Conservation (phyloP, 371 early-diverging fungal species). For the Umbelopsis sp. region DNA sequence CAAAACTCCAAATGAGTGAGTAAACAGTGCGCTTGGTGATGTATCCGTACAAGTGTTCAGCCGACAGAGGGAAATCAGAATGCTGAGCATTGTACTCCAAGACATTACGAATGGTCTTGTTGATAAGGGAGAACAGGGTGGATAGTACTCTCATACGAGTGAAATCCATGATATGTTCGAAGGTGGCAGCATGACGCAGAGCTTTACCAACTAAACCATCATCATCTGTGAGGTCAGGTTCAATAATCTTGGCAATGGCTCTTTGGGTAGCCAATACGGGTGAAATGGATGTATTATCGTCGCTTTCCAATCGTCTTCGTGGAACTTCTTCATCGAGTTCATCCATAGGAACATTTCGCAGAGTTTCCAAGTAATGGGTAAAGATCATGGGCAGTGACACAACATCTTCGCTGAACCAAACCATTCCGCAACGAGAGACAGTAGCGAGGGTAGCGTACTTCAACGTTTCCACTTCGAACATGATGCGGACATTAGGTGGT, state of each 20-base stretch:
- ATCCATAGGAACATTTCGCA: slow-evolving; percentile 80
- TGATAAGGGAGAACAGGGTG: slow-evolving; percentile 90
- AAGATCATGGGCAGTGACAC: slow-evolving; percentile 84
- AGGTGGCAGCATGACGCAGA: slow-evolving; percentile 67
- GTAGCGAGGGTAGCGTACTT: slow-evolving; percentile 98
- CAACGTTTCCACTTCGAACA: slow-evolving; percentile 99
- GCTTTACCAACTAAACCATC: slow-evolving; percentile 80
- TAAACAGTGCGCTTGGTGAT: slow-evolving; percentile 82
- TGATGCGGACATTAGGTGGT: slow-evolving; percentile 95
- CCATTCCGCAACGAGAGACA: slow-evolving; percentile 99
- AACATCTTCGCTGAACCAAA: slow-evolving; percentile 96
- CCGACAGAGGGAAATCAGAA: slow-evolving; percentile 88
- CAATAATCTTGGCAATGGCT: slow-evolving; percentile 74
- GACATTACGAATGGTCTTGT: slow-evolving; percentile 84
- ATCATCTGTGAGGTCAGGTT: slow-evolving; percentile 68
- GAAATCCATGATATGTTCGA: slow-evolving; percentile 98
- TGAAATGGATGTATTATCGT: slow-evolving; percentile 56
- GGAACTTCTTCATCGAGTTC: slow-evolving; percentile 76
- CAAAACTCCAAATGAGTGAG: slow-evolving; percentile 93
- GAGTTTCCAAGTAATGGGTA: slow-evolving; percentile 80
- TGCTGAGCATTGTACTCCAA: slow-evolving; percentile 90
- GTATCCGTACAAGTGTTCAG: slow-evolving; percentile 79
- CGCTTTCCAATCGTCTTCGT: slow-evolving; percentile 46
- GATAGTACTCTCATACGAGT: slow-evolving; percentile 83
- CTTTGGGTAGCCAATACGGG: slow-evolving; percentile 76